A percentile compares a stretch with the other conserved stretches of the same genome.
Conservation (phyloP, 2,329 filamentous ascomycete species). For the Fusarium solani-melongenae region DNA sequence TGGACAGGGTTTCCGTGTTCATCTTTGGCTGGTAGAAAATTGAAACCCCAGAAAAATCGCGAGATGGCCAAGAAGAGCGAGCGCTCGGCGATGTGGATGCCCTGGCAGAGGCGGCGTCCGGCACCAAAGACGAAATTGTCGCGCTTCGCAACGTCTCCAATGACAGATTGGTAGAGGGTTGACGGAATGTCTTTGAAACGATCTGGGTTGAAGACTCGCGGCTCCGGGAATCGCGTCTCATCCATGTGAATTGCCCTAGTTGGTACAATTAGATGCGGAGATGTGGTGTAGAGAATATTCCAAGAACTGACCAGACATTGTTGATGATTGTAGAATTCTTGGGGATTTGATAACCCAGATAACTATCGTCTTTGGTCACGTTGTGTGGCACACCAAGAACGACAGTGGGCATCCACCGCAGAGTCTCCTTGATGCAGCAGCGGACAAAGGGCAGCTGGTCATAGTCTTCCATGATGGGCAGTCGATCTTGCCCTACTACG, state of each 20-base stretch:
- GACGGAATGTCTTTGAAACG: not conserved
- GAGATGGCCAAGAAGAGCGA: not conserved
- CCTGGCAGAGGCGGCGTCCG: not conserved
- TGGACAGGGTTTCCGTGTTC: not conserved
- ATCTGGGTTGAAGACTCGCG: not conserved
- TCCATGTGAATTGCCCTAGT: not conserved
- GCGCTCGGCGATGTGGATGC: not conserved
- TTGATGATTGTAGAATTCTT: not conserved
- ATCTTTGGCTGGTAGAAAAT: not conserved
- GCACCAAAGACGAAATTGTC: not conserved
- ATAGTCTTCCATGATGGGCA: not conserved
- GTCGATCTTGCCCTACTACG: not conserved
- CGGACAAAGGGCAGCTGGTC: not conserved
- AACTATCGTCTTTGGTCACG: not conserved
- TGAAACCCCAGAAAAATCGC: not conserved
- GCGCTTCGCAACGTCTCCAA: not conserved
- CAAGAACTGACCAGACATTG: not conserved
- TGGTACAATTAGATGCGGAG: not conserved
- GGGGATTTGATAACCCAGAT: not conserved
- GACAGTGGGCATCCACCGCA: not conserved
- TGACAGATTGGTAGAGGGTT: not conserved
- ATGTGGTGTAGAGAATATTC: not conserved
- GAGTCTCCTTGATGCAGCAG: not conserved
- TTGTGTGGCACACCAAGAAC: not conserved
- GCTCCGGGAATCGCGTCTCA: not conserved